Evolutionary conservation across 2,329 filamentous ascomycete species (phyloP).

Genomic region (Fusarium graminum): DNA sequence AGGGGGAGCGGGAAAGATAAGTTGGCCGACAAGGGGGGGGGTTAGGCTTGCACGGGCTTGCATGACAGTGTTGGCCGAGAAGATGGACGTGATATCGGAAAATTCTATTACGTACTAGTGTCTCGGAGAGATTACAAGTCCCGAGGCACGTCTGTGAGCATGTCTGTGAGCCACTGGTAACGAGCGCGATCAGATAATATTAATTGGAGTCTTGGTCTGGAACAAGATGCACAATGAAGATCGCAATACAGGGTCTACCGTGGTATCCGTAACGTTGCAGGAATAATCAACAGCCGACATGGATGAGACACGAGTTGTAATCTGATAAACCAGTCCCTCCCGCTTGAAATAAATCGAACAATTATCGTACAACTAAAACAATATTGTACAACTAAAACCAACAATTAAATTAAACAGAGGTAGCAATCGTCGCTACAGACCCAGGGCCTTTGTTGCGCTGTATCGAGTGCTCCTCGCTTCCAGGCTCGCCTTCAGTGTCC

Average conservation of each 20-base stretch:
- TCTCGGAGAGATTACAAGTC: constrained; percentile 5
- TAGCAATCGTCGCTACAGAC: constrained; percentile 29
- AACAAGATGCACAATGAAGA: not conserved
- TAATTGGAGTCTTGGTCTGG: not conserved
- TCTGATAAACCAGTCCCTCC: too few species aligned
- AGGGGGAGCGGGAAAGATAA: constrained; percentile 30
- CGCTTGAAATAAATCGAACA: too few species aligned
- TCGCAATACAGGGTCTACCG: constrained; percentile 21
- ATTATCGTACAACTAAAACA: not conserved
- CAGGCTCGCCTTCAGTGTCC: constrained; percentile 26
- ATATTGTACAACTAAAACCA: not conserved
- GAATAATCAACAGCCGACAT: not conserved
- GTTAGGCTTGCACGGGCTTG: not conserved
- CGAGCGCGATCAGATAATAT: not conserved
- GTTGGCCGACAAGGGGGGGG: constrained; percentile 36
- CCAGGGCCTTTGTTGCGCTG: constrained; percentile 23
- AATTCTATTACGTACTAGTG: constrained; percentile 21
- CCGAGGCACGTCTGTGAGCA: too few species aligned
- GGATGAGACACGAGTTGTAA: not conserved
- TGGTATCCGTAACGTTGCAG: constrained; percentile 3
- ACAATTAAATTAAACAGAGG: constrained; percentile 26
- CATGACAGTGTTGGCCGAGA: constrained; percentile 18
- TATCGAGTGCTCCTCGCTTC: constrained; percentile 24
- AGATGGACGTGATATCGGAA: not conserved
- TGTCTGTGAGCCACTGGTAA: not conserved